Evolutionary conservation across 768 basidiomycete species (phyloP), one percentile per base, ranked within the genome.

Genomic region (Gymnopilus dilepis): DNA sequence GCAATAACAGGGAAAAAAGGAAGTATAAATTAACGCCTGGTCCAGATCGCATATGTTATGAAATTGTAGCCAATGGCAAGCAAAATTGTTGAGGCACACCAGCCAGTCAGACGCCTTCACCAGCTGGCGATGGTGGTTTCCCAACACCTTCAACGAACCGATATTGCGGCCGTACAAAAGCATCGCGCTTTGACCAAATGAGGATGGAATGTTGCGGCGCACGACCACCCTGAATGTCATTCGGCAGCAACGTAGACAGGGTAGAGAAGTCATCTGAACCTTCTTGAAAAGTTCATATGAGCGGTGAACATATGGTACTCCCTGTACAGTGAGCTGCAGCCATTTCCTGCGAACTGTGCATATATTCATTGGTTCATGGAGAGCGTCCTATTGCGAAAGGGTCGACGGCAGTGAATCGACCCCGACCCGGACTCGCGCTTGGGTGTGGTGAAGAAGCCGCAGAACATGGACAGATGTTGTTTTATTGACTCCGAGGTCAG

Each of bases 201-300:
- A 6, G 47, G 47, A 5, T 28, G 31, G 47, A 6, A 8, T 50
- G 28, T 50, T 50, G 47, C 47, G 47, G 47, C 47, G 47, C 47
- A 50, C 47, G 47, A 50, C 22, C 47, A 50, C 47, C 47, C 47
- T 50, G 26, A 50, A 50, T 50, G 22, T 28, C 45, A 50, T n/a
- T n/a, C 15, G 12, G 15, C 28, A 30, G 47, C 30, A n/a, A 50
- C 30, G 11, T 17, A n/a, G 41, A 38, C 56, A 62, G 61, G 61
- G 61, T 58, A 26, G 51, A 53, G 24, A 26, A 52, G 22, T 30
- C 30, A 31, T 54, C 40, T 53, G 56, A 62, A 62, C 42, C 34
- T 24, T 50, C 33, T 45, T 34, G 45, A 48, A 45, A 37, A 50
- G 24, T 15, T 4, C 34, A 56, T 33, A 34, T 50, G 22, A 31